A percentile compares a stretch with the other conserved stretches of the same genome.
Conservation (phyloP, 1,284 basidiomycete species). For the Trichosporon sp. region DNA sequence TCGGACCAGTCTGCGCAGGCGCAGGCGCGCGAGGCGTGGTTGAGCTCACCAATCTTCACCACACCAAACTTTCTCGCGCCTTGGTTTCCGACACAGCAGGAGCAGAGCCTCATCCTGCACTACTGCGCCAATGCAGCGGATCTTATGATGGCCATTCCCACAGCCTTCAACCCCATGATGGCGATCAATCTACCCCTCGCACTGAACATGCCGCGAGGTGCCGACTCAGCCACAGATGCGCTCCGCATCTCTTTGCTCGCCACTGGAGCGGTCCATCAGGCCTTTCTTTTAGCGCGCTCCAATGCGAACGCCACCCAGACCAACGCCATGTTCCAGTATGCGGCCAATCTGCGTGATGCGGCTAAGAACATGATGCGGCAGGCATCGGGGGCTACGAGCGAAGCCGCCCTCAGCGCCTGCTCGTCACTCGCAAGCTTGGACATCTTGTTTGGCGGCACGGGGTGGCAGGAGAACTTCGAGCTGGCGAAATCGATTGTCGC, state of each 20-base stretch:
- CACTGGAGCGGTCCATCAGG: constrained; percentile 49
- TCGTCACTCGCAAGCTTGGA: constrained; percentile 50
- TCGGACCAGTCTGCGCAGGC: neutral
- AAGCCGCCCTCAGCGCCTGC: constrained; percentile 49
- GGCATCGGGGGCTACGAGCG: constrained; percentile 33
- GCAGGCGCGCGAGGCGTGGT: neutral
- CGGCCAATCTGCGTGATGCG: constrained; percentile 33
- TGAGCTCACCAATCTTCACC: constrained; percentile 2
- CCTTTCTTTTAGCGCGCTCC: constrained; percentile 45
- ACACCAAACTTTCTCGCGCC: constrained; percentile 31
- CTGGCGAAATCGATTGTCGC: constrained; percentile 50
- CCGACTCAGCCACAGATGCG: constrained; percentile 46
- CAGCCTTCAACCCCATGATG: constrained; percentile 49
- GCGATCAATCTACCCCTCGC: constrained; percentile 49
- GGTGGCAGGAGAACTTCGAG: constrained; percentile 51
- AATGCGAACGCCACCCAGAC: constrained; percentile 36
- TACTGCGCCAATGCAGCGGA: constrained; percentile 47
- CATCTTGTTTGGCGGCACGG: constrained; percentile 52
- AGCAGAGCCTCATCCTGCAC: constrained; percentile 43
- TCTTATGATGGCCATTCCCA: constrained; percentile 50
- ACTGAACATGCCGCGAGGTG: constrained; percentile 42
- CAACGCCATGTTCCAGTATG: constrained; percentile 38
- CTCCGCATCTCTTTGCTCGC: constrained; percentile 47
- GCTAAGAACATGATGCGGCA: constrained; percentile 39
- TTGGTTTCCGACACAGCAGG: constrained; percentile 46